Conservation (phyloP, 257 asterid species). For the Leonotis leonurus region DNA sequence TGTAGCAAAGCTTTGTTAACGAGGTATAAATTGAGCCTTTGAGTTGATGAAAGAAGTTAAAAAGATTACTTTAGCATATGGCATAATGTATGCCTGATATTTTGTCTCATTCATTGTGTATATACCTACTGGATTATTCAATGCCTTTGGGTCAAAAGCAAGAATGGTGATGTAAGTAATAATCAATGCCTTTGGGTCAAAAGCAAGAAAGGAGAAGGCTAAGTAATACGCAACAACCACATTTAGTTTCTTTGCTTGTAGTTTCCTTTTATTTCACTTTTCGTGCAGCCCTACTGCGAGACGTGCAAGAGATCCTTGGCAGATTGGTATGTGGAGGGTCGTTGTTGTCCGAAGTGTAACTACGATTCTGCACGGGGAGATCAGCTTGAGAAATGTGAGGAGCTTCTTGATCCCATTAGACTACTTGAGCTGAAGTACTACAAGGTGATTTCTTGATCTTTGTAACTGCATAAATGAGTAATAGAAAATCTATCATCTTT, state of each 20-base stretch:
- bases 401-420: slow-evolving; percentile 80
- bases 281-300: slow-evolving; percentile 62
- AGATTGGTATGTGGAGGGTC: slow-evolving; percentile 83
- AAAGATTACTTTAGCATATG: too few species aligned
- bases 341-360: slow-evolving; percentile 75
- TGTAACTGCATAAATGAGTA: not conserved
- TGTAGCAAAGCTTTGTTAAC: too few species aligned
- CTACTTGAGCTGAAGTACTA: slow-evolving; percentile 72
- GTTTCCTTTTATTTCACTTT: not conserved
- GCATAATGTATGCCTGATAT: too few species aligned
- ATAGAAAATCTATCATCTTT: too few species aligned
- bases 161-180: too few species aligned
- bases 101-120: too few species aligned
- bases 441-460: slow-evolving; percentile 50
- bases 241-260: not conserved
- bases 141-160: too few species aligned
- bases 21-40: too few species aligned
- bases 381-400: slow-evolving; percentile 85
- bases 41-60: too few species aligned
- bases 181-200: too few species aligned
- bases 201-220: too few species aligned
- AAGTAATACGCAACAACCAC: not conserved
- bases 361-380: slow-evolving; percentile 92
- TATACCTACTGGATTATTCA: too few species aligned
- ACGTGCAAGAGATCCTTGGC: slow-evolving; percentile 74